Evolutionary conservation across 805 yeast species (phyloP), one percentile per base, ranked within the genome.

Genomic region (Myxozyma udenii): DNA sequence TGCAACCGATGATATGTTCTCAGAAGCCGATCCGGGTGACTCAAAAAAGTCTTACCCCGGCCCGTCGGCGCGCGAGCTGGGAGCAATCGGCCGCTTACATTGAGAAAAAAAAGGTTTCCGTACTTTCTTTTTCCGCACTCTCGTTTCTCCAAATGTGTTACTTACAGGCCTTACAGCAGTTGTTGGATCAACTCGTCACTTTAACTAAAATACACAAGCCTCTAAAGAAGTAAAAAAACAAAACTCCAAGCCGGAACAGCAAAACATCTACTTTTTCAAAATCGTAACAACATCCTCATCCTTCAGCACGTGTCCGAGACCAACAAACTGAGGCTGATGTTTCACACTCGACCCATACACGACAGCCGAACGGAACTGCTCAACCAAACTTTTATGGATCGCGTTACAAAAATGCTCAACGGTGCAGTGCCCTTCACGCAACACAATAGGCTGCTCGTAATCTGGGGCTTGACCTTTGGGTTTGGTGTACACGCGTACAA

Each of bases 241-340:
- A 3, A 1, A 21, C n/a, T 26, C 9, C n/a, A 36, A 14, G n/a
- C 9, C 9, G 9, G 7, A n/a, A 12, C 9, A 16, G 7, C 7
- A 16, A 18, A n/a, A 21, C 16, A 28, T 23, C 4, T 11, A 37
- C 55, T 37, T 40, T n/a, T n/a, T n/a, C n/a, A n/a, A n/a, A 55
- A 51, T 51, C 23, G 98, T 91, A 46, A 93, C 95, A 28, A 93
- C 98, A 71, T 93, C 99, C 71, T 93, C 99, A 71, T 93, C 99
- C 71, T 84, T 85, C 62, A 93, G 74, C 11, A 69, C 75, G 72
- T 93, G 98, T 42, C 78, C 70, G 61, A 93, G 75, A 25, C 98
- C 98, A 42, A 91, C 98, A 61, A 84, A 81, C 73, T 93, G 98
- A 14, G 98, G 98, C 71, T 91, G 97, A 69, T 93, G 98, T 74